Evolutionary conservation across 2,329 filamentous ascomycete genomes (phyloP), one percentile per base, ranked within the genome.

Genomic region (Truncatella angustata): DNA sequence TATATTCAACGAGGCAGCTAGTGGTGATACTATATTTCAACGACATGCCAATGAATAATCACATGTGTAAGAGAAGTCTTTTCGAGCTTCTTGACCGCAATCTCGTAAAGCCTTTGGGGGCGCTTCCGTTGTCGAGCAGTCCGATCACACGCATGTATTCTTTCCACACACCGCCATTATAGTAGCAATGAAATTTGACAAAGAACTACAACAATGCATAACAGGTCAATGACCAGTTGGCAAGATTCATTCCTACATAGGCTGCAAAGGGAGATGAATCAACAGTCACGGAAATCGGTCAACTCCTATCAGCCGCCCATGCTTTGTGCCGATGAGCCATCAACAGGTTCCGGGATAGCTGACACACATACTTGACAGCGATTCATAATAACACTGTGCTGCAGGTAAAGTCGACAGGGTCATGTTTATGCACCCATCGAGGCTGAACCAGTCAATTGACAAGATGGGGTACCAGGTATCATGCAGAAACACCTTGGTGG

Each of bases 401-500:
- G 32, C 39, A 35, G 28, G 23, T 39, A 51, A 39, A 39, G 49
- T 51, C 49, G 26, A 30, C 35, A 50, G 16, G 21, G 47, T 36
- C 45, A 48, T 36, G 45, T 20, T 10, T 23, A 51, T 45, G 49
- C 40, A 51, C 16, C 24, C 39, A 45, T 45, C 30, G 23, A 30
- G 40, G 32, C 37, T 51, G 35, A 20, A 6, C 47, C 34, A 50
- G 24, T 51, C 20, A 26, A 32, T 21, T 18, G 23, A 20, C 16
- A 24, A 39, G 18, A 23, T 45, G 49, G 37, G 14, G 44, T 26
- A 23, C 24, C 26, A 21, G 24, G 37, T 16, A 45, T 51, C 20
- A 51, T 51, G 49, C 49, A 51, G 49, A 44, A 21, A 43, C 37
- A 35, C 49, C 49, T 44, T 35, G 49, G 39, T 44, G 37, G 21